A percentile compares a stretch with the other conserved stretches of the same genome.
phyloP scores from a whole-genome alignment of 768 basidiomycete species.

The Austroboletus festivus region DNA sequence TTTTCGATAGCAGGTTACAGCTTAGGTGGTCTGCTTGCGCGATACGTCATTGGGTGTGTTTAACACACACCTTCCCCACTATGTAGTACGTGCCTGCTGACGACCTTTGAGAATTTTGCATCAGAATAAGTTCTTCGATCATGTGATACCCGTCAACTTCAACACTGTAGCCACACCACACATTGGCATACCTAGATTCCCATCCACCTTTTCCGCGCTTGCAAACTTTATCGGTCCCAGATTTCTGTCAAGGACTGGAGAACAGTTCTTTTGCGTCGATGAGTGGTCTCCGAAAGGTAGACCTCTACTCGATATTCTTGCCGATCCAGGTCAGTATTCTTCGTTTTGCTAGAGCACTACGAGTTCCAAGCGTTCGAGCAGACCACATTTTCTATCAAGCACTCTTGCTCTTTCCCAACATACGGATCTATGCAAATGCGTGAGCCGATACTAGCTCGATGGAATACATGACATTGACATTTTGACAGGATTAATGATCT shows the following conservation, averaged over 20 bases:
- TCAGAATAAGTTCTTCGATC: slow-evolving; percentile 68
- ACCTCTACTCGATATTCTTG: slow-evolving; percentile 72
- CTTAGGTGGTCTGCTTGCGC: slow-evolving; percentile 78
- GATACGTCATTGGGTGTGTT: slow-evolving; percentile 69
- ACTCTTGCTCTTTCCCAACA: slow-evolving; percentile 59
- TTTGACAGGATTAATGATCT: slow-evolving; percentile 58
- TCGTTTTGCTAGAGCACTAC: neutral
- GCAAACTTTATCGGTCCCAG: slow-evolving; percentile 58
- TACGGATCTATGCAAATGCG: slow-evolving; percentile 82
- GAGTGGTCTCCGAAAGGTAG: slow-evolving; percentile 66
- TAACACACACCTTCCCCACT: neutral
- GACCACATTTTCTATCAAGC: slow-evolving; percentile 76
- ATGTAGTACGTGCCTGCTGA: slow-evolving; percentile 5
- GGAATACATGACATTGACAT: neutral
- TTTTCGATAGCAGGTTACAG: slow-evolving; percentile 79
- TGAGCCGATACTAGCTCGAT: slow-evolving; percentile 31
- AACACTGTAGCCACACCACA: slow-evolving; percentile 83
- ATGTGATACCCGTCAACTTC: slow-evolving; percentile 73
- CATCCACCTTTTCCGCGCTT: slow-evolving; percentile 55
- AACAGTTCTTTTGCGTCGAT: slow-evolving; percentile 74
- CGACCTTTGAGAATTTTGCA: slow-evolving; percentile 49
- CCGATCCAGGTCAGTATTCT: slow-evolving; percentile 61
- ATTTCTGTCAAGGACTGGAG: slow-evolving; percentile 74
- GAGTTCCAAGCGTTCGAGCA: slow-evolving; percentile 24
- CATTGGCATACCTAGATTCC: slow-evolving; percentile 67